Base-by-base conservation (phyloP, 2,329 filamentous ascomycete species). In the Didymella pomorum region DNA sequence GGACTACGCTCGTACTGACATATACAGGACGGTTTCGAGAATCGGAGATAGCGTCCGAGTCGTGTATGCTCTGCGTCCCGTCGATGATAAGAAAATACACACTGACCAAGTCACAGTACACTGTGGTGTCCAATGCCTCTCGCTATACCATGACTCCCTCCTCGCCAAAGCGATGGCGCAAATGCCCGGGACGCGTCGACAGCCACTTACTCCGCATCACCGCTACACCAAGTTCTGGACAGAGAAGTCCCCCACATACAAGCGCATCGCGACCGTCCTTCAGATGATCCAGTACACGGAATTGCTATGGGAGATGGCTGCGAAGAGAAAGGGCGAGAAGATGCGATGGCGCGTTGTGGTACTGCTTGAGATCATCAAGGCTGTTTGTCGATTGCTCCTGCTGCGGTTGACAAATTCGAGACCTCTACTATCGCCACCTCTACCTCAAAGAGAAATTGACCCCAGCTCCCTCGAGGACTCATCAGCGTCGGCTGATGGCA, bases 241-340 rank as follows among this genome's bases (percentile, higher is more conserved):
- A 18, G 79, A 83, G 47, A 82, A 82, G 53, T 88, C 85, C 69
- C 81, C 84, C 4, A 82, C 92, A 10, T 99, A 99, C 77, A 87
- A 89, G 58, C 86, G 91, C 58, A 87, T 96, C 53, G 93, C 94
- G 39, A 84, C 93, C 64, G 81, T 93, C 4, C 81, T 99, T 47
- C 92, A 96, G 74, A 90, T 96, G 79, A 90, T 97, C 25, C 91
- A 95, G 67, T 98, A 98, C 74, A 97, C 93, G 0, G 92, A 99
- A 79, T 82, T 99, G 28, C 80, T 99, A n/a, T 95, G 94, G 85
- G 95, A 99, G 76, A 99, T 99, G 95, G 87, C 90, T 26, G 93
- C 93, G 26, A 96, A 96, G 78, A 86, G 94, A 47, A 88, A 88
- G 62, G 91, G 92, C 18, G 93, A 96, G 76, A 87, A 86, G 70